Base-by-base conservation (phyloP, 1,284 basidiomycete species). In the Microbotryomycetes sp. region DNA sequence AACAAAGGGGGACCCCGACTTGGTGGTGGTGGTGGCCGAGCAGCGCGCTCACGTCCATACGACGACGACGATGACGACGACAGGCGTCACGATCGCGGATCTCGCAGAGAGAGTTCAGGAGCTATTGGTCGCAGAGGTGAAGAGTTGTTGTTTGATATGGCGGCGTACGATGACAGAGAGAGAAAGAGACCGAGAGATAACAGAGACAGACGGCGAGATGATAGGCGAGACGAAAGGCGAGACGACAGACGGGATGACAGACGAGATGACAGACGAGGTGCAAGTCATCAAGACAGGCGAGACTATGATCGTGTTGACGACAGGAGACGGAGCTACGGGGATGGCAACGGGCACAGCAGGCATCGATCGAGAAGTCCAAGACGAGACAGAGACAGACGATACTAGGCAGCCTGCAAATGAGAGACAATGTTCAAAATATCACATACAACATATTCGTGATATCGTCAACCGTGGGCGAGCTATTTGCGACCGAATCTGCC, bases 11-110 rank as follows among this genome's bases (percentile, higher is more conserved):
- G 67, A 31, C 69, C 28, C 45, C 63, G 49, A 47, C 60, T 66
- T 5, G 66, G 74, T 19, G 63, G 75, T 5, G 67, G 71, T 14
- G 65, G 74, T 3, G 71, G 72, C 14, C 62, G 75, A 9, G 63
- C 69, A 4, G 66, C 69, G 0, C 63, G 70, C 29, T 61, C 66
- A 22, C n/a, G 53, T n/a, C 49, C 49, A 4, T 51, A 30, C 3
- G 49, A 47, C 1, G 42, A 47, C 12, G 49, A 46, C 12, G 29
- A 46, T 22, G 54, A 42, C 53, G 22, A 36, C 15, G 47, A 42
- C 59, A 54, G 32, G 36, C 15, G 49, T 45, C 53, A 42, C 51
- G 6, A 31, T 22, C 14, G 6, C n/a, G 4, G 14, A 25, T 6
- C 22, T 51, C 19, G 28, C 28, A 31, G 54, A 36, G 15, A 29